Percentiles rank a stretch among this genome's conserved stretches.
These are phyloP conservation scores for Quillaja saponaria DNA, from an alignment of 306 rosid genomes.

Conservation along the genomic window DNA sequence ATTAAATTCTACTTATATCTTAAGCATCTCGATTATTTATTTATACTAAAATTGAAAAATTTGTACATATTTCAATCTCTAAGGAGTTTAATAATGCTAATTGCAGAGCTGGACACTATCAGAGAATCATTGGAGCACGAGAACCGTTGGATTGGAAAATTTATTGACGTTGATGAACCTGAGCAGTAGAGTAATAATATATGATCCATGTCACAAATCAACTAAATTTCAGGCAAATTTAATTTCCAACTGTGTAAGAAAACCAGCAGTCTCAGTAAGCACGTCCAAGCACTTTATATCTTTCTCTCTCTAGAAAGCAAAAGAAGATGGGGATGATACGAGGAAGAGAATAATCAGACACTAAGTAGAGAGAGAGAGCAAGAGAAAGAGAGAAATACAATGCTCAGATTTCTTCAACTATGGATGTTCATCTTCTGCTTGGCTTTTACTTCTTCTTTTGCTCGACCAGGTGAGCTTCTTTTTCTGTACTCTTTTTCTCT, in stretches of 20 bases:
- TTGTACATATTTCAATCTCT: too few species aligned
- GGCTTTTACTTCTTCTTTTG: slow-evolving; percentile 35
- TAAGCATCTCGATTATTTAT: too few species aligned
- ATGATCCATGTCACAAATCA: slow-evolving; percentile 40
- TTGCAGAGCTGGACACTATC: too few species aligned
- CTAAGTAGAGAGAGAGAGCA: not conserved
- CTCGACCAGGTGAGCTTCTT: slow-evolving; percentile 54
- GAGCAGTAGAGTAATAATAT: slow-evolving; percentile 10
- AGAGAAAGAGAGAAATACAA: slow-evolving; percentile 24
- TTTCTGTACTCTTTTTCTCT: not conserved
- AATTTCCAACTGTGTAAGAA: slow-evolving; percentile 24
- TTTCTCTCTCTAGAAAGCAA: slow-evolving; percentile 30
- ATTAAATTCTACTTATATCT: too few species aligned
- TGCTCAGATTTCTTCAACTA: slow-evolving; percentile 53
- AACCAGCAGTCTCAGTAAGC: too few species aligned
- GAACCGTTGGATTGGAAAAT: slow-evolving; percentile 5
- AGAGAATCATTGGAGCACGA: too few species aligned
- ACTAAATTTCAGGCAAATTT: slow-evolving; percentile 8
- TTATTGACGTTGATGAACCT: slow-evolving; percentile 12
- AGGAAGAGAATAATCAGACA: slow-evolving; percentile 16
- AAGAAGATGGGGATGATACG: slow-evolving; percentile 27
- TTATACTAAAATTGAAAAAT: too few species aligned
- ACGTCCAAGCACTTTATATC: slow-evolving; percentile 36
- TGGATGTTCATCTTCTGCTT: slow-evolving; percentile 52
- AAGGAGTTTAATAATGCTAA: too few species aligned